These are phyloP conservation scores for Carpinus fangiana DNA, from an alignment of 306 rosid genomes.

Conservation along the genomic window DNA sequence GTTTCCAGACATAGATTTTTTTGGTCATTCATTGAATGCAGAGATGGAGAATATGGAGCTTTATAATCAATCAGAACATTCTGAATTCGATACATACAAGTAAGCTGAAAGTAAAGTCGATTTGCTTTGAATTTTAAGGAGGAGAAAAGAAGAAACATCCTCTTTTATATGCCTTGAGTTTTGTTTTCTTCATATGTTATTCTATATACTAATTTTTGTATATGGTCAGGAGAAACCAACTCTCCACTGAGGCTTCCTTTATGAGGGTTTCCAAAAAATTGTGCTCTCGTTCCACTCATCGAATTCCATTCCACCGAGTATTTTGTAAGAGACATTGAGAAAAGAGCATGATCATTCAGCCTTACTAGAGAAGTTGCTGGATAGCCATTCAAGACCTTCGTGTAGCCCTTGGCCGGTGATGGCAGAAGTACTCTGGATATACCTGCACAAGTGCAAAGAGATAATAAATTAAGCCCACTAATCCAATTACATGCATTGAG, in stretches of 20 bases:
- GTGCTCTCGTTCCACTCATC: too few relatives aligned
- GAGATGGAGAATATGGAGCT: background rate
- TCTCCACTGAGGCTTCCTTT: too few relatives aligned
- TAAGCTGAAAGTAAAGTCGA: background rate
- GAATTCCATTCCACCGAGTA: background rate
- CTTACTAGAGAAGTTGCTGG: slow-evolving; percentile 22
- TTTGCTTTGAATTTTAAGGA: background rate
- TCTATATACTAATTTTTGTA: too few relatives aligned
- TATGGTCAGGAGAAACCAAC: too few relatives aligned
- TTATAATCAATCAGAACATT: background rate
- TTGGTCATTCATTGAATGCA: background rate
- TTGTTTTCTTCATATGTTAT: too few relatives aligned
- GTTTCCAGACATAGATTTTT: background rate
- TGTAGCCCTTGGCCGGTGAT: slow-evolving; percentile 47
- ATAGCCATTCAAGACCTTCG: slow-evolving; percentile 49
- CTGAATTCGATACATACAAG: background rate
- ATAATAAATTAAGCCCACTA: background rate
- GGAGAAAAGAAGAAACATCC: background rate
- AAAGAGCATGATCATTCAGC: background rate
- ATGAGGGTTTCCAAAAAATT: too few relatives aligned
- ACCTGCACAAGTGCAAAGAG: slow-evolving; percentile 34
- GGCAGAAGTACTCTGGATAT: slow-evolving; percentile 46
- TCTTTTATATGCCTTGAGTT: too few relatives aligned
- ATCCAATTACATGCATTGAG: background rate
- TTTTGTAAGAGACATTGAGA: slow-evolving; percentile 14